phyloP scores from a whole-genome alignment of 768 basidiomycete species.

The Lactarius vividus region DNA sequence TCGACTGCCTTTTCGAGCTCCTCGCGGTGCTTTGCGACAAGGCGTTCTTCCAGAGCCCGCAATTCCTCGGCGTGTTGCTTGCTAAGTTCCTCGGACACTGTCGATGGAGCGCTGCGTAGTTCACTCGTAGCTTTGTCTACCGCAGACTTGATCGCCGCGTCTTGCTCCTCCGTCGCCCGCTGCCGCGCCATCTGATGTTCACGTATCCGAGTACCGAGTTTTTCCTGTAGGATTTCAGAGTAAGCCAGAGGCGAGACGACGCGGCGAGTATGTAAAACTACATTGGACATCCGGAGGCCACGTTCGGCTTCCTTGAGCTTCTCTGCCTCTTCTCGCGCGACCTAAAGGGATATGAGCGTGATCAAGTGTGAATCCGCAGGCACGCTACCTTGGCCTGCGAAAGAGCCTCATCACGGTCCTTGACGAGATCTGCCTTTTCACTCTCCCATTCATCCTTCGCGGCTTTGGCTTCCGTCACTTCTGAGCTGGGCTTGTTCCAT shows the following conservation, averaged over 20 bases:
- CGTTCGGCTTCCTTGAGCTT: conserved; percentile 30
- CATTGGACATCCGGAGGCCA: conserved; percentile 29
- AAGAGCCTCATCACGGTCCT: conserved; percentile 58
- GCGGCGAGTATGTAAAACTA: conserved; percentile 9
- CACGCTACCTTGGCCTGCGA: conserved; percentile 54
- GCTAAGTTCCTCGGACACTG: conserved; percentile 39
- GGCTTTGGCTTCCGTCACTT: conserved; percentile 26
- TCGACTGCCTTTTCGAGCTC: conserved; percentile 50
- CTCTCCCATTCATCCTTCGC: conserved; percentile 48
- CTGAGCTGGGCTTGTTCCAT: conserved; percentile 35
- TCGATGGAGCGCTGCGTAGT: conserved; percentile 32
- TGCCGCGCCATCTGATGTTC: conserved; percentile 50
- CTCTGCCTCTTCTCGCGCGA: conserved; percentile 29
- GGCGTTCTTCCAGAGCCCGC: conserved; percentile 49
- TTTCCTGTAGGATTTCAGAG: conserved; percentile 44
- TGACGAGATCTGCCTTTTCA: conserved; percentile 57
- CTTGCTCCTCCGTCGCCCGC: conserved; percentile 49
- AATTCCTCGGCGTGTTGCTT: conserved; percentile 63
- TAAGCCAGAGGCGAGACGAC: conserved; percentile 1
- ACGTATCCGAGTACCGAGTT: conserved; percentile 43
- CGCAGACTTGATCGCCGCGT: conserved; percentile 52
- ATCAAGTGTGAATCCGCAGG: not conserved
- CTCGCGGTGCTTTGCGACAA: conserved; percentile 51
- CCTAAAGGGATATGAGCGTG: conserved; percentile 16
- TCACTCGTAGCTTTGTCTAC: conserved; percentile 55